Evolutionary conservation across 75 land plant species (phyloP).

Genomic region (Larix kaempferi): DNA sequence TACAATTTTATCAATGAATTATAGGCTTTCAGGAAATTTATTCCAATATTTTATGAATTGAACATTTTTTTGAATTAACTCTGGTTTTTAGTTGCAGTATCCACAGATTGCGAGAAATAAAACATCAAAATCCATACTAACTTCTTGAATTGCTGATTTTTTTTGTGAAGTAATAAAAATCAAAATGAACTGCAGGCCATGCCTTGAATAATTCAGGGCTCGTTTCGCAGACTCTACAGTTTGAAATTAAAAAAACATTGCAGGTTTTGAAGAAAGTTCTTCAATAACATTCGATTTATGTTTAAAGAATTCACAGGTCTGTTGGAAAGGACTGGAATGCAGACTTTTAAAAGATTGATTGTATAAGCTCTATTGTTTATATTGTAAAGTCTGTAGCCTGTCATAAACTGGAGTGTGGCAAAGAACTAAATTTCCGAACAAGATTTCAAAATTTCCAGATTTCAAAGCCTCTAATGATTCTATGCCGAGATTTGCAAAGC

Average conservation of each 20-base stretch:
- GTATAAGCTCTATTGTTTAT: neutral
- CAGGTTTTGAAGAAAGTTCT: neutral
- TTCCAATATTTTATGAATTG: too few relatives aligned
- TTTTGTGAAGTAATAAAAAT: neutral
- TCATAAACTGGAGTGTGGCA: neutral
- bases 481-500: neutral
- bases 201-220: neutral
- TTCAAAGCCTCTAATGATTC: too few relatives aligned
- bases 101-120: too few relatives aligned
- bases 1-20: too few relatives aligned
- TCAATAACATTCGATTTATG: neutral
- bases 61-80: too few relatives aligned
- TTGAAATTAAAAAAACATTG: neutral
- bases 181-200: neutral
- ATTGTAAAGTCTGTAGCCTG: neutral
- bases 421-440: neutral
- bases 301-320: neutral
- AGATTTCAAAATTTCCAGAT: neutral
- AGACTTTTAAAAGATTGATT: neutral
- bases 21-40: too few relatives aligned
- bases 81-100: neutral
- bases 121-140: too few relatives aligned
- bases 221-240: neutral
- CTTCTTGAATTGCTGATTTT: too few relatives aligned
- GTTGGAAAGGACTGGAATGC: neutral